These are phyloP conservation scores for Beauveria sp. DNA, from an alignment of 2,329 filamentous ascomycete species.

Conservation along the genomic window DNA sequence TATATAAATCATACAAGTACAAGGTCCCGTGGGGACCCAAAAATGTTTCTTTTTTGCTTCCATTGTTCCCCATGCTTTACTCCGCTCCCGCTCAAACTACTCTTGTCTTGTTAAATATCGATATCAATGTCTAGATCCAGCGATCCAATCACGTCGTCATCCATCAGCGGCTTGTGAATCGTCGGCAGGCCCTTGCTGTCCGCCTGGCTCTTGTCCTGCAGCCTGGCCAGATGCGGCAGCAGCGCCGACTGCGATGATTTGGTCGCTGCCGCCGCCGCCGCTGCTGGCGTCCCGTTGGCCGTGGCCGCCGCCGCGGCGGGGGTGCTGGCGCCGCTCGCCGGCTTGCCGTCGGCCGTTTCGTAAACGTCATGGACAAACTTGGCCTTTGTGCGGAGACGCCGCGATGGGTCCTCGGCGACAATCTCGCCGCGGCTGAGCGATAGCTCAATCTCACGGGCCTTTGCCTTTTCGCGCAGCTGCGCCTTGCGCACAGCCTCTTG, in stretches of 20 bases:
- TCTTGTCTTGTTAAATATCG: constrained; percentile 54
- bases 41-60: too few relatives aligned
- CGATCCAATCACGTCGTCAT: constrained; percentile 86
- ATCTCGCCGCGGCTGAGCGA: constrained; percentile 57
- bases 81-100: background rate
- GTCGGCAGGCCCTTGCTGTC: constrained; percentile 56
- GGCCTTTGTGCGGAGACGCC: constrained; percentile 58
- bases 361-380: constrained; percentile 62
- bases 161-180: constrained; percentile 72
- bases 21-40: too few relatives aligned
- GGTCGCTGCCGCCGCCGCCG: constrained; percentile 33
- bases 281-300: constrained; percentile 45
- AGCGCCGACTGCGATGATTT: constrained; percentile 24
- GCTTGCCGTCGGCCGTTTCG: constrained; percentile 30
- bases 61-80: too few relatives aligned
- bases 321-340: constrained; percentile 42
- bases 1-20: too few relatives aligned
- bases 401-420: constrained; percentile 49
- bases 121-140: constrained; percentile 90
- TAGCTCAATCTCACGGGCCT: constrained; percentile 51
- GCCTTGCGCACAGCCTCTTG: constrained; percentile 86
- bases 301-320: constrained; percentile 35
- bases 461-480: constrained; percentile 71
- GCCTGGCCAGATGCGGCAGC: constrained; percentile 46
- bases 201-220: constrained; percentile 43